Evolutionary conservation across 73 alveolate genomes (phyloP).

Genomic region (Paramecium pentaurelia): DNA sequence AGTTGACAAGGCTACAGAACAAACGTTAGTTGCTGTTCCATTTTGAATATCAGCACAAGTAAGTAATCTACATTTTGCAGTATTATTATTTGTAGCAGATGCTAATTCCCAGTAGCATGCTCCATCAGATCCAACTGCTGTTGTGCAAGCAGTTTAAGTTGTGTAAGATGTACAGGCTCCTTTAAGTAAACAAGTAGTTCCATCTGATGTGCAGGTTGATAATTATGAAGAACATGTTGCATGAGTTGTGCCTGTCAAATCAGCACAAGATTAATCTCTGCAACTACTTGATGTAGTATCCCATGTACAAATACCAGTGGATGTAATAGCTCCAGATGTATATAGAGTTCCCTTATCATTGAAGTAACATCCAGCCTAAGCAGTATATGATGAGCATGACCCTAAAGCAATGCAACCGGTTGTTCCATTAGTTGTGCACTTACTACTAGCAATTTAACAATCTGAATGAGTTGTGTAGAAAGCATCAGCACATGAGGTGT

Average conservation of each 20-base stretch:
- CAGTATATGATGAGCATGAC: neutral
- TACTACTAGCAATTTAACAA: neutral
- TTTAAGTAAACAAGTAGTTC: constrained; percentile 4
- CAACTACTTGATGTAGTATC: neutral
- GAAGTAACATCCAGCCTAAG: neutral
- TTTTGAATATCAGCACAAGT: neutral
- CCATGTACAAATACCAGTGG: neutral
- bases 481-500: constrained; percentile 1
- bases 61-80: constrained; percentile 2
- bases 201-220: constrained; percentile 7
- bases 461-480: neutral
- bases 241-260: neutral
- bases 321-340: neutral
- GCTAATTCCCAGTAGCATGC: neutral
- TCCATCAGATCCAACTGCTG: constrained; percentile 28
- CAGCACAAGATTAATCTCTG: neutral
- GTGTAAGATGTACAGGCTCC: neutral
- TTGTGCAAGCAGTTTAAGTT: neutral
- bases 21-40: neutral
- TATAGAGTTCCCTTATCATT: neutral
- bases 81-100: neutral
- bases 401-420: neutral
- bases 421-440: neutral
- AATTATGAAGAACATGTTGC: neutral
- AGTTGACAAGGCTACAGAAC: neutral